Evolutionary conservation across 768 basidiomycete species (phyloP).

Genomic region (Amanita polypyramis): DNA sequence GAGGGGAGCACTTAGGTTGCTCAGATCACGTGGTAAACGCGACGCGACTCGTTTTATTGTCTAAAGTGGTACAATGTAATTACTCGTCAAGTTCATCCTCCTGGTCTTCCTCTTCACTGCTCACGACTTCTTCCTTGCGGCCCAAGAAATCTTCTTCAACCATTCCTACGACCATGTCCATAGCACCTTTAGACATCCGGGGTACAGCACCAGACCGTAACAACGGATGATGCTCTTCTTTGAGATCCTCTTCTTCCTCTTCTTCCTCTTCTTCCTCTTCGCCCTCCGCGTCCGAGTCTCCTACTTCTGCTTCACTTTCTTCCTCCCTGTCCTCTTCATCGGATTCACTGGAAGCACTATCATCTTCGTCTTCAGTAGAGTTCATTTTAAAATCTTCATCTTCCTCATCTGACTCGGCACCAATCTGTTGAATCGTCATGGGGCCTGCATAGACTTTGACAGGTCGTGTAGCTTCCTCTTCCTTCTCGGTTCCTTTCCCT

Average conservation of each 20-base stretch:
- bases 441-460: conserved; percentile 15
- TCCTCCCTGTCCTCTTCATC: conserved; percentile 19
- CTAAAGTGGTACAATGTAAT: background rate
- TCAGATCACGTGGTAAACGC: background rate
- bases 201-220: conserved; percentile 60
- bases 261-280: conserved; percentile 25
- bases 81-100: conserved; percentile 7
- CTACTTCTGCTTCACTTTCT: conserved; percentile 20
- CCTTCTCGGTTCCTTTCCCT: conserved; percentile 15
- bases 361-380: conserved; percentile 18
- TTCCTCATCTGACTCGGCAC: conserved; percentile 36
- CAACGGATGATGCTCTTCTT: conserved; percentile 49
- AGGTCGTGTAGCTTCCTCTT: conserved; percentile 10
- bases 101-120: conserved; percentile 39
- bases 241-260: conserved; percentile 35
- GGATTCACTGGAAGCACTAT: conserved; percentile 14
- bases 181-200: conserved; percentile 51
- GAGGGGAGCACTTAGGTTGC: too few species aligned
- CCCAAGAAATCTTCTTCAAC: conserved; percentile 42
- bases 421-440: conserved; percentile 21
- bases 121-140: conserved; percentile 28
- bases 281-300: conserved; percentile 12
- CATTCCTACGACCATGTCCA: conserved; percentile 58
- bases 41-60: background rate
- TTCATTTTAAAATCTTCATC: conserved; percentile 28